These are phyloP conservation scores for Microcera coccophila DNA, from an alignment of 2,329 filamentous ascomycete genomes.

Conservation along the genomic window DNA sequence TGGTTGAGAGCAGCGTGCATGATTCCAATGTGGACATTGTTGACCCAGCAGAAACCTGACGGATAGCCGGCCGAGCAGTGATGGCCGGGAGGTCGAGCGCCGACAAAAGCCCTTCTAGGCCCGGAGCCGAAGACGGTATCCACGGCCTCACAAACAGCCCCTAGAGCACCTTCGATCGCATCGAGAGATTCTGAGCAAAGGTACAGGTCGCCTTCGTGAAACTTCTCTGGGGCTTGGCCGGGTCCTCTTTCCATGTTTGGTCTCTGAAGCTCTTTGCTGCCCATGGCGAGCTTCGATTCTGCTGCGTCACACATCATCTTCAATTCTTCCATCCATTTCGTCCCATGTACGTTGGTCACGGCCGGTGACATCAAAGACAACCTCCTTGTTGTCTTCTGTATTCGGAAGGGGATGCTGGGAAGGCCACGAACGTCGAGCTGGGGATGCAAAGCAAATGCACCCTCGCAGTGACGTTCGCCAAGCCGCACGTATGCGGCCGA, in stretches of 20 bases:
- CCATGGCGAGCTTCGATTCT: constrained; percentile 70
- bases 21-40: constrained; percentile 96
- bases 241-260: constrained; percentile 56
- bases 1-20: constrained; percentile 82
- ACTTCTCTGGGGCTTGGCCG: constrained; percentile 47
- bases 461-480: constrained; percentile 72
- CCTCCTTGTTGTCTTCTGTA: constrained; percentile 72
- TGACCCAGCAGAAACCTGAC: constrained; percentile 97
- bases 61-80: constrained; percentile 88
- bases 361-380: constrained; percentile 69
- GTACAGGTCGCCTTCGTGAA: constrained; percentile 90
- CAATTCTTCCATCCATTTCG: constrained; percentile 90
- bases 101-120: constrained; percentile 80
- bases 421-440: constrained; percentile 51
- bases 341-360: constrained; percentile 87
- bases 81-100: constrained; percentile 87
- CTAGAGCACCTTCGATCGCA: constrained; percentile 85
- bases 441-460: constrained; percentile 63
- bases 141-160: constrained; percentile 89
- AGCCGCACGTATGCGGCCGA: constrained; percentile 87
- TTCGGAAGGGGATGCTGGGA: constrained; percentile 70
- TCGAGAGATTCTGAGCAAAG: constrained; percentile 80
- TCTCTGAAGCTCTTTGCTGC: constrained; percentile 73
- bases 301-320: constrained; percentile 79
- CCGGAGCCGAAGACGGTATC: constrained; percentile 71